These are phyloP conservation scores for Psilocybe mexicana DNA, from an alignment of 1,284 basidiomycete species.

Conservation along the genomic window DNA sequence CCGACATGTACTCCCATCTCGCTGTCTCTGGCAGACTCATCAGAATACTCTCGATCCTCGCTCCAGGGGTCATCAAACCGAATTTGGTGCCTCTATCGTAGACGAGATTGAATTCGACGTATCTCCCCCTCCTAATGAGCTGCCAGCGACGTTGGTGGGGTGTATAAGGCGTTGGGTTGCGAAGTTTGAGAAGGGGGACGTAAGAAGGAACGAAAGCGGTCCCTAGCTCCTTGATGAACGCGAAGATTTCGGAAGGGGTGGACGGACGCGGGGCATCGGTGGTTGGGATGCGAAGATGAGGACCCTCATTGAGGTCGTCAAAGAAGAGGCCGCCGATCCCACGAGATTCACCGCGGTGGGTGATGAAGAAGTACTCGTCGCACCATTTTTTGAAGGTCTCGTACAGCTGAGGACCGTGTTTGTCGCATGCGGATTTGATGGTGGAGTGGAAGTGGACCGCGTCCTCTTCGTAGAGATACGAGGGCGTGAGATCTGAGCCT, in stretches of 20 bases:
- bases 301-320: constrained; percentile 77
- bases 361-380: constrained; percentile 95
- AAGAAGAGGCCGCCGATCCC: constrained; percentile 98
- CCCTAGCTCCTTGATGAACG: constrained; percentile 70
- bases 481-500: constrained; percentile 94
- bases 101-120: constrained; percentile 94
- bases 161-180: constrained; percentile 57
- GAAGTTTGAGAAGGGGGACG: constrained; percentile 74
- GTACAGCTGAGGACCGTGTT: constrained; percentile 73
- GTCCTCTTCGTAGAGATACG: constrained; percentile 90
- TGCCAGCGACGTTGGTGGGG: constrained; percentile 85
- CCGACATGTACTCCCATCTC: constrained; percentile 92
- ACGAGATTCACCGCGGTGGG: constrained; percentile 88
- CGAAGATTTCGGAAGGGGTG: constrained; percentile 71
- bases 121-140: constrained; percentile 83
- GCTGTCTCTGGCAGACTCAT: constrained; percentile 92
- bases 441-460: constrained; percentile 85
- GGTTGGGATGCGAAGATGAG: constrained; percentile 54
- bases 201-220: constrained; percentile 88
- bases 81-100: constrained; percentile 89
- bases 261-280: constrained; percentile 51
- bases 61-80: constrained; percentile 88
- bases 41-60: constrained; percentile 89
- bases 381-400: constrained; percentile 93
- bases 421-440: constrained; percentile 78